Conservation (phyloP, 2,329 filamentous ascomycete genomes). For the Cyanodermella asteris region DNA sequence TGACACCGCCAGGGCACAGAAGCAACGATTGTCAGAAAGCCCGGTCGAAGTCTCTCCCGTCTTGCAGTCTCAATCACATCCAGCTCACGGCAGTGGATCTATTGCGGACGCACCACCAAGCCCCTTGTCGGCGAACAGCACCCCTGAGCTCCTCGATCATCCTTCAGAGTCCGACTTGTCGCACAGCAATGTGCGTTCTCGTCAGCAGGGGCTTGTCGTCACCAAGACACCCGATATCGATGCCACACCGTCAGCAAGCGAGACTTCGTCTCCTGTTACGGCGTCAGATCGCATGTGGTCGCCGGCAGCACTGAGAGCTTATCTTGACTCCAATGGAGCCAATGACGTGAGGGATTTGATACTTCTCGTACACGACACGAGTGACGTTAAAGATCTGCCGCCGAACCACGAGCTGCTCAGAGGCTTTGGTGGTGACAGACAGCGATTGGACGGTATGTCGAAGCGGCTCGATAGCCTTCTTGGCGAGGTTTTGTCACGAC, state of each 20-base stretch:
- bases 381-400: constrained; percentile 54
- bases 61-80: constrained; percentile 18
- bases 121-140: no score
- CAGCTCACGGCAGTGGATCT: no score
- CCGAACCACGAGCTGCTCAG: constrained; percentile 70
- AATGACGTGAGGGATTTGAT: constrained; percentile 77
- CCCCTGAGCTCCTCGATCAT: constrained; percentile 1
- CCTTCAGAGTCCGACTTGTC: constrained; percentile 4
- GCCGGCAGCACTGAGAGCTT: constrained; percentile 63
- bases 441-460: constrained; percentile 67
- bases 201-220: constrained; percentile 9
- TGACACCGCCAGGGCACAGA: constrained; percentile 10
- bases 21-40: constrained; percentile 40
- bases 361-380: constrained; percentile 80
- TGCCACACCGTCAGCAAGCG: constrained; percentile 14
- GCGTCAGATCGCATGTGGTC: constrained; percentile 57
- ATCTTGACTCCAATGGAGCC: constrained; percentile 79
- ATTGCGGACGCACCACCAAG: no score
- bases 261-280: constrained; percentile 23
- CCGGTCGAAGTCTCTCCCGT: constrained; percentile 44
- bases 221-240: constrained; percentile 12
- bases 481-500: no score
- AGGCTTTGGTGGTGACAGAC: constrained; percentile 68
- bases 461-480: constrained; percentile 76
- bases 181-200: constrained; percentile 1